Evolutionary conservation across 2,329 filamentous ascomycete species (phyloP), one percentile per base, ranked within the genome.

Genomic region (Pezicula rhizophila): DNA sequence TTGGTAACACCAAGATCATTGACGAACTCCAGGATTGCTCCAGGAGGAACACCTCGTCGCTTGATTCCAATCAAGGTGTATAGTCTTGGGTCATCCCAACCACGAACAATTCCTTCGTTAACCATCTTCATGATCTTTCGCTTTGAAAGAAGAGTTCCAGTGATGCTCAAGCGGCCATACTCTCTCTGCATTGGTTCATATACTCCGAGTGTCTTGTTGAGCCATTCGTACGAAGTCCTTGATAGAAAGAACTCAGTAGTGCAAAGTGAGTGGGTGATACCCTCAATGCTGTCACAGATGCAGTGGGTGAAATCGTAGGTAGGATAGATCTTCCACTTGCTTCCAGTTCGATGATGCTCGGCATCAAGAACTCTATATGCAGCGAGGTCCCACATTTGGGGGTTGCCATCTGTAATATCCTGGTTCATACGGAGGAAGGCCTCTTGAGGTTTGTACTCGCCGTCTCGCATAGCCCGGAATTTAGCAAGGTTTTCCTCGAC

Each of bases 141-240:
- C 73, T 97, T 96, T 31, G 85, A 91, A 52, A 96, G 77, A 47
- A 96, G 84, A 0, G 91, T 95, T 14, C 91, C 90, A 8, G 81
- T 84, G 28, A 96, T 78, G 56, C 87, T 95, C 28, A 92, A 73
- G 53, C 87, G 80, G 47, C 85, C 78, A 57, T 79, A 95, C 70
- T 96, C 91, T 66, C 92, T 77, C 76, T 97, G 92, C 89, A 96
- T 96, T 1, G 92, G 90, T 61, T 89, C 80, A 68, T 95, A 95
- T 49, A 95, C 83, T 33, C 83, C 88, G 12, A 95, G 75, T 10
- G 81, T 79, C 67, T 89, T 83, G 66, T 93, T 88, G 31, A 97
- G 74, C 81, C 80, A 97, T 63, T 97, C 91, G 64, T 97, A 99
- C 35, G 88, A 93, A 42, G 87, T 84, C 51, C 92, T 76, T 17